A percentile compares a stretch with the other conserved stretches of the same genome.
Evolutionary conservation across 2,329 filamentous ascomycete genomes (phyloP).

Genomic region (Fusarium illudens): DNA sequence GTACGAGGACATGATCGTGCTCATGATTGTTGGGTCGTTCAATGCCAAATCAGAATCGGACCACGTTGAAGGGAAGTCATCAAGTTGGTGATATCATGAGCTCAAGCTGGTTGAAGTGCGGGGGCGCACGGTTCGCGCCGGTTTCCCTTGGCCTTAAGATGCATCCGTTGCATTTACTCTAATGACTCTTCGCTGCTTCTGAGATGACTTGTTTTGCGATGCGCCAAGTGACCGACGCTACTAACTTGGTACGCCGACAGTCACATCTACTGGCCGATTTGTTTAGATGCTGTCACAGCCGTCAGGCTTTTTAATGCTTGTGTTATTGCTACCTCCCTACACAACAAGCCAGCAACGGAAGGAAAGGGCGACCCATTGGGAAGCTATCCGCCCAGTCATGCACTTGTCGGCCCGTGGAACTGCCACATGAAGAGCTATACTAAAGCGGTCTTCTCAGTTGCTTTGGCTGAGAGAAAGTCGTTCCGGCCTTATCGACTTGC

Average conservation of each 20-base stretch:
- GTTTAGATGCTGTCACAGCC: background rate
- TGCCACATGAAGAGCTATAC: background rate
- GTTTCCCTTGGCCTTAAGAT: background rate
- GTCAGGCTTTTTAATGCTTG: background rate
- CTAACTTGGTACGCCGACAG: background rate
- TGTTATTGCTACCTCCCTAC: background rate
- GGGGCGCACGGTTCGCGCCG: conserved; percentile 31
- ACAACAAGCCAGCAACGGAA: background rate
- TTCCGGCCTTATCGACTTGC: background rate
- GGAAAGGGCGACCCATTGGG: background rate
- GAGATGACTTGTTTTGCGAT: background rate
- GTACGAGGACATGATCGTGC: background rate
- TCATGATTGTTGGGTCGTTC: background rate
- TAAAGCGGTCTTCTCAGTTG: background rate
- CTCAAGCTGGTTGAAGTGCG: conserved; percentile 31
- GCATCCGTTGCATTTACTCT: conserved; percentile 7
- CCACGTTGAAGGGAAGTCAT: background rate
- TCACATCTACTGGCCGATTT: background rate
- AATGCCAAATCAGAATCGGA: background rate
- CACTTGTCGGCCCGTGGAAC: background rate
- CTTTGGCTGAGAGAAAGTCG: background rate
- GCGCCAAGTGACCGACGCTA: background rate
- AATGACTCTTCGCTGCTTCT: background rate
- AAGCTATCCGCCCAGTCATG: background rate
- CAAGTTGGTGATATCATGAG: conserved; percentile 8